Evolutionary conservation across 1,284 basidiomycete genomes (phyloP).

Genomic region (Hypsizygus ulmarius): DNA sequence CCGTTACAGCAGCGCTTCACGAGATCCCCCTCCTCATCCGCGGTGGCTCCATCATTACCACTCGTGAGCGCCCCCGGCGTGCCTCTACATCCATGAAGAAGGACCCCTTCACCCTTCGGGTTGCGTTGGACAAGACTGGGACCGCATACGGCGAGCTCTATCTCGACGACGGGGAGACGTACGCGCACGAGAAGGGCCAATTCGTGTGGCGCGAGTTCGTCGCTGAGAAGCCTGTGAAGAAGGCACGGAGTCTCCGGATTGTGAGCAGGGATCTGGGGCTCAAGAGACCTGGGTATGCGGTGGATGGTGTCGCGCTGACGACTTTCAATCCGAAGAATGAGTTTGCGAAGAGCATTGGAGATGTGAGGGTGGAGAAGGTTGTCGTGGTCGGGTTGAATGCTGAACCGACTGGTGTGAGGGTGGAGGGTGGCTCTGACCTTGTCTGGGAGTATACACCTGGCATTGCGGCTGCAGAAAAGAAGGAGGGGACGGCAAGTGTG

Average conservation of each 20-base stretch:
- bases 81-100: conserved; percentile 85
- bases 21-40: conserved; percentile 85
- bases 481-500: conserved; percentile 61
- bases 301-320: conserved; percentile 48
- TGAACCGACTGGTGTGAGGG: conserved; percentile 60
- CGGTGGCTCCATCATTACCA: conserved; percentile 89
- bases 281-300: conserved; percentile 42
- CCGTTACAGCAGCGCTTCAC: conserved; percentile 74
- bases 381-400: conserved; percentile 72
- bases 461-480: conserved; percentile 47
- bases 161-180: conserved; percentile 93
- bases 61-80: conserved; percentile 84
- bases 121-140: conserved; percentile 72
- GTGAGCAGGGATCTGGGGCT: conserved; percentile 54
- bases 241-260: conserved; percentile 45
- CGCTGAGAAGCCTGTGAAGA: conserved; percentile 49
- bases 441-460: conserved; percentile 58
- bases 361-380: conserved; percentile 79
- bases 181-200: conserved; percentile 73
- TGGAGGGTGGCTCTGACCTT: conserved; percentile 52
- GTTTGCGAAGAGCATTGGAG: conserved; percentile 64
- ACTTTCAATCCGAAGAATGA: conserved; percentile 57
- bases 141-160: conserved; percentile 84
- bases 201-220: conserved; percentile 80
- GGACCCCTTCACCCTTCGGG: conserved; percentile 91